phyloP scores from a whole-genome alignment of 306 rosid species.

The Biancaea sappan region DNA sequence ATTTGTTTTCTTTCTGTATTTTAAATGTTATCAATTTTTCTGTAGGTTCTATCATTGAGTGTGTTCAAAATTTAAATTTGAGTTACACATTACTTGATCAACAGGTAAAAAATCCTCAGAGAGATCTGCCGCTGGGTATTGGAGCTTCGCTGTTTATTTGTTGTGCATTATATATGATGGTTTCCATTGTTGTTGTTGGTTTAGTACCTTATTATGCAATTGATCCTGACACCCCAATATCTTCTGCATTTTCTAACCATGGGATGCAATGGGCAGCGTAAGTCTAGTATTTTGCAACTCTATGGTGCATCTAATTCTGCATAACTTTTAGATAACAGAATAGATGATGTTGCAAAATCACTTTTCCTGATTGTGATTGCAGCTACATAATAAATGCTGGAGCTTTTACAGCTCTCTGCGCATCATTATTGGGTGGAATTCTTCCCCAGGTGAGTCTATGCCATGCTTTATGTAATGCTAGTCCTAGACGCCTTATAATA shows the following conservation, averaged over 20 bases:
- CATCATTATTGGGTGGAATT: slow-evolving; percentile 85
- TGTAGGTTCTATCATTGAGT: slow-evolving; percentile 1
- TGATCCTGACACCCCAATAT: slow-evolving; percentile 94
- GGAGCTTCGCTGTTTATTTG: slow-evolving; percentile 74
- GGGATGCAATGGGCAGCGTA: slow-evolving; percentile 97
- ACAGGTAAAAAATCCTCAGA: slow-evolving; percentile 92
- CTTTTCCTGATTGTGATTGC: slow-evolving; percentile 44
- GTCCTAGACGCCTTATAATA: background rate
- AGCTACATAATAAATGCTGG: slow-evolving; percentile 84
- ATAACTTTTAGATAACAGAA: background rate
- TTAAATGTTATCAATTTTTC: background rate
- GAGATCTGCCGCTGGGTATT: slow-evolving; percentile 90
- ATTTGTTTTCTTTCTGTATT: background rate
- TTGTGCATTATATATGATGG: slow-evolving; percentile 86
- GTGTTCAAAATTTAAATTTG: slow-evolving; percentile 27
- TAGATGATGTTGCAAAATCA: slow-evolving; percentile 2
- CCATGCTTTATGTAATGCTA: background rate
- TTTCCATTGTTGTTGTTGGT: slow-evolving; percentile 82
- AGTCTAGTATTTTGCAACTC: slow-evolving; percentile 40
- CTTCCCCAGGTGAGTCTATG: slow-evolving; percentile 82
- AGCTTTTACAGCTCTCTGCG: slow-evolving; percentile 83
- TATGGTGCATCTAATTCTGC: background rate
- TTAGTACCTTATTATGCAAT: slow-evolving; percentile 86
- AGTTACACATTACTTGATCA: slow-evolving; percentile 30
- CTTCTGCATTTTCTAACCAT: slow-evolving; percentile 75